These are phyloP conservation scores for Cladorrhinum samala DNA, from an alignment of 495 filamentous ascomycete species.

Conservation along the genomic window DNA sequence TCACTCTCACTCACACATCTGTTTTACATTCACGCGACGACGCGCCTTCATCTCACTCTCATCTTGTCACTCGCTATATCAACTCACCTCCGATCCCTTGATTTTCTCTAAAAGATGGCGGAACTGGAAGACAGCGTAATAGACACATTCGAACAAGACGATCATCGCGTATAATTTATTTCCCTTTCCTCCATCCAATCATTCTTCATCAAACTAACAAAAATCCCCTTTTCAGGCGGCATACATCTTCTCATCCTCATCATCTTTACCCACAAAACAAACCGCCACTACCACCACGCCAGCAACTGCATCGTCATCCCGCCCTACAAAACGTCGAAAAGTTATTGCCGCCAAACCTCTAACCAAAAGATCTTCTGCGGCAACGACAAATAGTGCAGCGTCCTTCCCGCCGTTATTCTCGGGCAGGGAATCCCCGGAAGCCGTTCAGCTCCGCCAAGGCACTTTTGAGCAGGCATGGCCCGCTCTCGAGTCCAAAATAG, in stretches of 20 bases:
- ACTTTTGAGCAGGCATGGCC: slow-evolving; percentile 64
- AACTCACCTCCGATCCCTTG: too few relatives aligned
- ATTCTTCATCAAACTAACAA: background rate
- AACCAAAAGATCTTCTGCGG: background rate
- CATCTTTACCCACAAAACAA: too few relatives aligned
- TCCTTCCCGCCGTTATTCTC: slow-evolving; percentile 56
- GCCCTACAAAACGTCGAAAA: slow-evolving; percentile 62
- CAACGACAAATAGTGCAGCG: background rate
- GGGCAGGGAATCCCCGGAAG: slow-evolving; percentile 52
- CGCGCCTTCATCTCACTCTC: background rate
- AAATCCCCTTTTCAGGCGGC: slow-evolving; percentile 45
- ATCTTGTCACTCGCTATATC: background rate
- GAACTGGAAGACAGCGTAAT: slow-evolving; percentile 3
- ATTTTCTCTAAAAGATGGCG: slow-evolving; percentile 6
- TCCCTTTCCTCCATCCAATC: background rate
- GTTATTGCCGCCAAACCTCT: slow-evolving; percentile 20
- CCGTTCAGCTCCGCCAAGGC: slow-evolving; percentile 49
- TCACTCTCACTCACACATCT: background rate
- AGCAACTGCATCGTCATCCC: slow-evolving; percentile 26
- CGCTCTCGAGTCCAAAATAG: slow-evolving; percentile 45
- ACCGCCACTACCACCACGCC: slow-evolving; percentile 34
- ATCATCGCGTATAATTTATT: slow-evolving; percentile 25
- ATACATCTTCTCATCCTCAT: slow-evolving; percentile 60
- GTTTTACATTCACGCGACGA: background rate
- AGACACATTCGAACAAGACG: slow-evolving; percentile 24